Evolutionary conservation across 257 asterid species (phyloP).

Genomic region (Solanum peruvianum): DNA sequence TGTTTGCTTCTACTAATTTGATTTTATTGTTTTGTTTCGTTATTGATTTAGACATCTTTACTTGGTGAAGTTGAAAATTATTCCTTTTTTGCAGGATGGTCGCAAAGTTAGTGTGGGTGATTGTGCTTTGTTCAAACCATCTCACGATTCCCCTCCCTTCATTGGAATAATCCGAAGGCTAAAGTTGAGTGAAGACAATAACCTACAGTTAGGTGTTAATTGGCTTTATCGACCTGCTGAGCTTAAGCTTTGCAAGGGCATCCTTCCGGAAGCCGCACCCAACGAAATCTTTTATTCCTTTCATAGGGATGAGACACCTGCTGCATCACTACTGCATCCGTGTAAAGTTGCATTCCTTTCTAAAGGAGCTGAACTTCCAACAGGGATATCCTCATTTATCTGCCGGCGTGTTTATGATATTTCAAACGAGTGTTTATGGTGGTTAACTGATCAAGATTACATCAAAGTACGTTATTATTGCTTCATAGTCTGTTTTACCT

Average conservation of each 20-base stretch:
- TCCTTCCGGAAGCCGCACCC: conserved; percentile 54
- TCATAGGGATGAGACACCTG: conserved; percentile 70
- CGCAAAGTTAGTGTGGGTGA: conserved; percentile 49
- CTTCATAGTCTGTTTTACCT: neutral
- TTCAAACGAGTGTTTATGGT: conserved; percentile 41
- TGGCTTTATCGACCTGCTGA: conserved; percentile 90
- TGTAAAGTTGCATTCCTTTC: conserved; percentile 99
- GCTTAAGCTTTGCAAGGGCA: conserved; percentile 43
- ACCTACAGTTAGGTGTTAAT: conserved; percentile 48
- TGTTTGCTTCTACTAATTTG: neutral
- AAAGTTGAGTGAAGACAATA: conserved; percentile 26
- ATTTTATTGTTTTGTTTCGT: neutral
- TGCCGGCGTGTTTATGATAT: conserved; percentile 77
- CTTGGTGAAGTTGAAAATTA: neutral
- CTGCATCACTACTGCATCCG: conserved; percentile 85
- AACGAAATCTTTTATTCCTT: conserved; percentile 86
- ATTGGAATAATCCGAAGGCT: conserved; percentile 59
- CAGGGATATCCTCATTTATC: conserved; percentile 63
- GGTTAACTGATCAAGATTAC: conserved; percentile 78
- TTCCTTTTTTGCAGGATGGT: conserved; percentile 48
- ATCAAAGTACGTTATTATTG: conserved; percentile 50
- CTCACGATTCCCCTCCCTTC: conserved; percentile 60
- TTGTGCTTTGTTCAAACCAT: conserved; percentile 71
- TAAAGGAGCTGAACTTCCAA: conserved; percentile 65
- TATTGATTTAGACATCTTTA: neutral